Base-by-base conservation (phyloP, 176 grass and related monocot genomes). In the Avena insularis region DNA sequence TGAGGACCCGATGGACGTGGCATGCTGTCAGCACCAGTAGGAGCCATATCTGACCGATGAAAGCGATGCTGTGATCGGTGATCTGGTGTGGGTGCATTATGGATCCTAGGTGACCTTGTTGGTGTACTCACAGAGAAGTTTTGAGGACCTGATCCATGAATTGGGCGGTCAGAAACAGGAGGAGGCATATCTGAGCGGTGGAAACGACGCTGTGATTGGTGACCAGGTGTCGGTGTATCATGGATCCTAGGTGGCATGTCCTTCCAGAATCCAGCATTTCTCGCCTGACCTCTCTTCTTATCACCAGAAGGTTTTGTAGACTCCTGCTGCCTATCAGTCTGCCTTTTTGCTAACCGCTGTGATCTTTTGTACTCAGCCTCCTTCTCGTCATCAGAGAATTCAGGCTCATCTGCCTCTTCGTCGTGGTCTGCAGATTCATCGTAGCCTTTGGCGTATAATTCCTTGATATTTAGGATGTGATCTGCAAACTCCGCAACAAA, bases 321-420 rank as follows among this genome's bases (percentile, higher is more conserved):
- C 16, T 82, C 89, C 15, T 86, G 74, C 43, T 73, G 82, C 67
- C 75, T 91, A 85, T 92, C 79, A 87, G 78, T 86, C 55, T 51
- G 90, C 63, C 93, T 89, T 91, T 94, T 94, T 63, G 90, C 79
- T 60, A 72, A 79, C 11, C 82, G 82, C 19, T 91, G 64, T 35
- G 87, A 87, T 64, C 87, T 87, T 83, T 83, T 98, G 88, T 92
- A 98, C 79, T 95, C 88, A n/a, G 88, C 90, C 81, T 98, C 96
- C 77, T 92, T 54, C 84, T 98, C 96, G 48, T 98, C 96, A 86
- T 98, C 96, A 87, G 96, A 98, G 88, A 98, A 96, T 87, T 94
- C 92, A 68, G 71, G 88, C 36, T 93, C 91, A 78, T 89, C 92
- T 63, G 15, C 53, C 40, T 91, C 86, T 51, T 94, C 90, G 4